Percentiles rank a stretch among this genome's conserved stretches.
These are phyloP conservation scores for Hamamelis virginiana DNA, from an alignment of 164 flowering plant genomes.

Conservation along the genomic window DNA sequence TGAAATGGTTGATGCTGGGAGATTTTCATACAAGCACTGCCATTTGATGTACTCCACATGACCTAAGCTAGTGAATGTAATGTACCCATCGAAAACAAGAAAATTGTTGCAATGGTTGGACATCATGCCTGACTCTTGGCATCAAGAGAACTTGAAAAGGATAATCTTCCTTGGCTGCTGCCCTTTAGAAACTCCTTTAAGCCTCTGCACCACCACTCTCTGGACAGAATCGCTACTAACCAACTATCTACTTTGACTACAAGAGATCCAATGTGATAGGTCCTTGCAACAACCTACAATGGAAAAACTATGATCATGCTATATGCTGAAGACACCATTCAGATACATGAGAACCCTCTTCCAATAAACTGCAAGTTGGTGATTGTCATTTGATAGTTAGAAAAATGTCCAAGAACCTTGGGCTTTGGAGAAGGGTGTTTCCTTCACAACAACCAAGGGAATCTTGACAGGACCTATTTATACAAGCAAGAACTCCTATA, in stretches of 20 bases:
- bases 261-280: not conserved
- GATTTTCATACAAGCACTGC: not conserved
- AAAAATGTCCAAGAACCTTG: not conserved
- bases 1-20: not conserved
- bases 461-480: not conserved
- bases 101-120: not conserved
- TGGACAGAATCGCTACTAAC: not conserved
- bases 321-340: not conserved
- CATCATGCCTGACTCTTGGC: not conserved
- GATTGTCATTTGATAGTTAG: not conserved
- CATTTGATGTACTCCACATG: not conserved
- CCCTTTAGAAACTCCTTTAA: not conserved
- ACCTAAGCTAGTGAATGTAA: not conserved
- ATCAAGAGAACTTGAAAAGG: not conserved
- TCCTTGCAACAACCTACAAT: not conserved
- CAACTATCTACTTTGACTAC: not conserved
- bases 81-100: not conserved
- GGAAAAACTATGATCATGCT: not conserved
- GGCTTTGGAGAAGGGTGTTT: not conserved
- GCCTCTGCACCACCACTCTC: not conserved
- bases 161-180: conserved; percentile 1
- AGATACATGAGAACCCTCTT: not conserved
- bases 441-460: not conserved
- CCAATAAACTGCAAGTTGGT: not conserved
- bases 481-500: not conserved